Base-by-base conservation (phyloP, 2,329 filamentous ascomycete genomes). In the Ceratocystis albifundus region DNA sequence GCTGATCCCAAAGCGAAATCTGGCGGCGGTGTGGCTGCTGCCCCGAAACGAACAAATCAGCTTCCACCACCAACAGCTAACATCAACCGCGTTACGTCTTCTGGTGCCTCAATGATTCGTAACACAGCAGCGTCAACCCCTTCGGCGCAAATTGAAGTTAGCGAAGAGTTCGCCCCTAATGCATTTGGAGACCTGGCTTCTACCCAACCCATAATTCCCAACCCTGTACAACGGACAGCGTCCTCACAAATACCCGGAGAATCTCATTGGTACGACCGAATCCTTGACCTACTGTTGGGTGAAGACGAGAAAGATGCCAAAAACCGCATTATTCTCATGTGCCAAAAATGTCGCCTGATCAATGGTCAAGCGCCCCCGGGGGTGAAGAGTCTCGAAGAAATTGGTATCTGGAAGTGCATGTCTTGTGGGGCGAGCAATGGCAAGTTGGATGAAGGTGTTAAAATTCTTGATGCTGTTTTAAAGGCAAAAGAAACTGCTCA, bases 331-430 rank as follows among this genome's bases (percentile, higher is more conserved):
- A 93, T 86, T 6, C 79, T 99, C 69, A 90, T 99, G 66, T 99
- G 94, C 76, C 76, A 79, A 41, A 80, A 82, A 48, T 99, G 94
- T 74, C 82, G 90, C 36, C 82, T 96, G 1, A 92, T 99, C 61
- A 99, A 99, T 73, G 94, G 95, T 0, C 94, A 96, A 74, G 94
- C 94, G 2, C 92, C 94, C 1, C 93, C 94, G 0, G 94, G 94
- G 0, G 87, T 88, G 0, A 88, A 85, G 70, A 84, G 80, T 0
- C 77, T 93, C 0, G 84, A 89, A 48, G 92, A 96, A 64, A 72
- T 99, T 0, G 94, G 93, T 1, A 80, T 81, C 69, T 99, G 94
- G 94, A 85, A 87, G 68, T 99, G 94, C 75, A 88, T 89, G 74
- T 84, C 84, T n/a, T 99, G 94, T 72, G 86, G 87, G 8, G 80